Evolutionary conservation across 1,139 yeast genomes (phyloP).

Genomic region (Kodamaea arcana): DNA sequence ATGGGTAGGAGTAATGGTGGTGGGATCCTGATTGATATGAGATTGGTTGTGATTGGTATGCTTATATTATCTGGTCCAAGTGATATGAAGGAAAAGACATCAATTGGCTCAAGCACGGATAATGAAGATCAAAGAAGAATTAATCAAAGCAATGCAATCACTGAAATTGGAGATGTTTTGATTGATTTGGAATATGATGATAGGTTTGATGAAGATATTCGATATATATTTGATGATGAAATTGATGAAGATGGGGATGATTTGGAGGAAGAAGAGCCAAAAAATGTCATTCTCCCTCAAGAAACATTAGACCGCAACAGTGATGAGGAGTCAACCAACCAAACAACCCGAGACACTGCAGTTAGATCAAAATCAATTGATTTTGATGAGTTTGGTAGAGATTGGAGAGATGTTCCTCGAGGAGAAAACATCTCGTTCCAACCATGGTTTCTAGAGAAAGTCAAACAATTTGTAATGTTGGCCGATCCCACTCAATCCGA

Average conservation of each 20-base stretch:
- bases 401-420: slow-evolving; percentile 68
- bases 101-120: slow-evolving; percentile 6
- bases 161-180: slow-evolving; percentile 51
- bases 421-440: slow-evolving; percentile 40
- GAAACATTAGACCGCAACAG: neutral
- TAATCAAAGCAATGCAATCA: slow-evolving; percentile 21
- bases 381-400: slow-evolving; percentile 57
- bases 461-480: slow-evolving; percentile 15
- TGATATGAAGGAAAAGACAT: slow-evolving; percentile 1
- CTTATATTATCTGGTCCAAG: slow-evolving; percentile 23
- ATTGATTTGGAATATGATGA: slow-evolving; percentile 62
- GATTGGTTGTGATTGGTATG: slow-evolving; percentile 31
- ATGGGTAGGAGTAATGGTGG: slow-evolving; percentile 59
- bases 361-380: slow-evolving; percentile 26
- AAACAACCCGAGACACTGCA: slow-evolving; percentile 5
- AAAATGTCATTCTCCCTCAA: slow-evolving; percentile 5
- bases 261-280: slow-evolving; percentile 7
- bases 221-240: slow-evolving; percentile 67
- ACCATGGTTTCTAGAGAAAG: slow-evolving; percentile 18
- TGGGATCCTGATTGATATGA: slow-evolving; percentile 51
- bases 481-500: slow-evolving; percentile 21
- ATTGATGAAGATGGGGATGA: slow-evolving; percentile 23
- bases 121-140: slow-evolving; percentile 17
- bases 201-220: slow-evolving; percentile 67
- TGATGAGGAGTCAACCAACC: neutral